Evolutionary conservation across 805 yeast genomes (phyloP), one percentile per base, ranked within the genome.

Genomic region (Sporopachydermia lactativora): DNA sequence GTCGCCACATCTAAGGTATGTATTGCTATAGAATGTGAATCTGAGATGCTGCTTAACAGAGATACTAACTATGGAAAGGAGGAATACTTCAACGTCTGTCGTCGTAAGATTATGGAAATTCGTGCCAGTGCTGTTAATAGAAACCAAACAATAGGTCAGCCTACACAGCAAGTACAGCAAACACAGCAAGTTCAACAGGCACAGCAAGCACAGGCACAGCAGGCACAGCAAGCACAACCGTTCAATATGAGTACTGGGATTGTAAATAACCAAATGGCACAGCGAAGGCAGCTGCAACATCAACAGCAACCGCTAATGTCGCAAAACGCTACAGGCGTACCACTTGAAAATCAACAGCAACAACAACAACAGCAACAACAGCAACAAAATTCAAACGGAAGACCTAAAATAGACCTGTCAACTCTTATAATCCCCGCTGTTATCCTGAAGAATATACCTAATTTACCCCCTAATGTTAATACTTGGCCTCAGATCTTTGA

Each of bases 401-500:
- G 39, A 40, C 56, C 17, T 45, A 59, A 49, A 31, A 39, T 49
- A 34, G 52, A 45, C 42, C 60, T 82, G 53, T 72, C 78, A 45
- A 74, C 73, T 36, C 61, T 75, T 2, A 85, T 83, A 3, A 83
- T 86, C 39, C 95, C 95, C 1, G 71, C 71, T 13, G 71, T 74
- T 2, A 56, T 84, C 17, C 59, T 84, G 15, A 65, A 70, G 41
- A 73, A 73, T 50, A 70, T 84, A 38, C 94, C 94, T 5, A 78
- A 72, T 38, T 63, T 84, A 24, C 96, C 96, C 0, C 77, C 78
- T 11, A 79, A 76, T 39, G 77, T 77, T 18, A 77, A 71, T 48
- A 82, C 94, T 4, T 86, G 95, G 95, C 72, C 75, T 16, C 82
- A 77, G 53, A 74, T 84, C 18, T 73, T 77, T 56, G 79, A 77